Conservation (phyloP, 1,139 yeast genomes). For the Kazachstania sp. region DNA sequence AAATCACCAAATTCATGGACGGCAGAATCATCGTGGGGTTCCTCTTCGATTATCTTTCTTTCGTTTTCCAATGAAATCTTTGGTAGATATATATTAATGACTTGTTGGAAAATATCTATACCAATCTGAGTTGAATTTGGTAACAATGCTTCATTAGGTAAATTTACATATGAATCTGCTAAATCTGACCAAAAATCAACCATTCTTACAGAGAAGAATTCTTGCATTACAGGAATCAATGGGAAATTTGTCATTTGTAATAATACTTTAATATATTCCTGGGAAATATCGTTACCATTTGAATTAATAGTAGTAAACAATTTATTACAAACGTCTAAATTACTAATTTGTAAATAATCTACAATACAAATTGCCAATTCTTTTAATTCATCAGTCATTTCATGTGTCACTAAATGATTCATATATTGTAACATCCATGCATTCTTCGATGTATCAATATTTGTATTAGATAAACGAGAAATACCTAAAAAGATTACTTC, state of each 20-base stretch:
- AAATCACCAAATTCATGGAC: constrained; percentile 52
- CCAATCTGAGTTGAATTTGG: constrained; percentile 24
- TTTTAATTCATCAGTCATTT: constrained; percentile 39
- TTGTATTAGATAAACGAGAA: constrained; percentile 16
- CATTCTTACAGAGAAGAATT: constrained; percentile 56
- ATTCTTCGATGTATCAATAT: constrained; percentile 16
- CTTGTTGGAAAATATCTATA: constrained; percentile 27
- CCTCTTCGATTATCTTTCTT: constrained; percentile 24
- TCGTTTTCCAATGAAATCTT: constrained; percentile 27
- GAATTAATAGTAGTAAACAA: constrained; percentile 34
- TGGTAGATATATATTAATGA: constrained; percentile 28
- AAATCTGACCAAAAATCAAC: constrained; percentile 75
- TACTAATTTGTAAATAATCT: constrained; percentile 44
- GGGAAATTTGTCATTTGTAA: constrained; percentile 52
- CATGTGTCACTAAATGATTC: constrained; percentile 35
- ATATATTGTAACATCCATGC: constrained; percentile 36
- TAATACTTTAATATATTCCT: constrained; percentile 42
- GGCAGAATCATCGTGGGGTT: constrained; percentile 25
- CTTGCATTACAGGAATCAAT: constrained; percentile 58
- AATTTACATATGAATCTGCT: constrained; percentile 44
- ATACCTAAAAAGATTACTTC: constrained; percentile 31
- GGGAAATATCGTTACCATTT: constrained; percentile 20
- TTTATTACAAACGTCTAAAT: constrained; percentile 42
- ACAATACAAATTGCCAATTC: constrained; percentile 46
- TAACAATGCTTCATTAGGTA: constrained; percentile 21